A percentile compares a stretch with the other conserved stretches of the same genome.
These are phyloP conservation scores for Rhododendron ovatum DNA, from an alignment of 148 eudicot genomes.

Conservation along the genomic window DNA sequence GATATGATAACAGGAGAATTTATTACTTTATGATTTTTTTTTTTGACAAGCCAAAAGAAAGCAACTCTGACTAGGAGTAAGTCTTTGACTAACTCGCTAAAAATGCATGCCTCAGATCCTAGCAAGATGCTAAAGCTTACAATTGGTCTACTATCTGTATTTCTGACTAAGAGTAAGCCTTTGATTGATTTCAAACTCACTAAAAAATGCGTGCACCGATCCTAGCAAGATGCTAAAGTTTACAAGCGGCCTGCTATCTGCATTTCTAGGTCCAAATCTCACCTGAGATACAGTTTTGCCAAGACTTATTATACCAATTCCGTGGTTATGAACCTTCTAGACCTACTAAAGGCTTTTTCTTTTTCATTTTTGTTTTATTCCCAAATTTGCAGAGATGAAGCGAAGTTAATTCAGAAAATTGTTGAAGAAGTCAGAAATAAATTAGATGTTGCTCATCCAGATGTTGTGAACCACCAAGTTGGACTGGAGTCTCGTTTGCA, in stretches of 20 bases:
- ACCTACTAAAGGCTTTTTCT: background rate
- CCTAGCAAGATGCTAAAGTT: background rate
- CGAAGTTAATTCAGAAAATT: background rate
- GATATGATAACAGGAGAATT: no score
- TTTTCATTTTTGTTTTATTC: background rate
- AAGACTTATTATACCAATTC: background rate
- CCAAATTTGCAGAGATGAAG: background rate
- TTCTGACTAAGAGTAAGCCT: background rate
- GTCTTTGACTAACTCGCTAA: no score
- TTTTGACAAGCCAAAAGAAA: no score
- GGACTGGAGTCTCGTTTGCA: background rate
- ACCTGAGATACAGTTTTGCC: background rate
- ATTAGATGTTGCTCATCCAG: background rate
- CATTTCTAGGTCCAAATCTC: background rate
- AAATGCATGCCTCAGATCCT: no score
- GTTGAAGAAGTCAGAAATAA: background rate
- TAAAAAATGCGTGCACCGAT: background rate
- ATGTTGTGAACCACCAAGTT: background rate
- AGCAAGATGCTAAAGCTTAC: no score
- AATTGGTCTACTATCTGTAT: no score
- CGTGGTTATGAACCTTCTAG: background rate
- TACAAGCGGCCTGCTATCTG: background rate
- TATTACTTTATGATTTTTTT: no score
- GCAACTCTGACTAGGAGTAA: no score
- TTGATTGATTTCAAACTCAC: background rate